Evolutionary conservation across 192 early-diverging fungal species (phyloP).

Genomic region (Linnemannia elongata): DNA sequence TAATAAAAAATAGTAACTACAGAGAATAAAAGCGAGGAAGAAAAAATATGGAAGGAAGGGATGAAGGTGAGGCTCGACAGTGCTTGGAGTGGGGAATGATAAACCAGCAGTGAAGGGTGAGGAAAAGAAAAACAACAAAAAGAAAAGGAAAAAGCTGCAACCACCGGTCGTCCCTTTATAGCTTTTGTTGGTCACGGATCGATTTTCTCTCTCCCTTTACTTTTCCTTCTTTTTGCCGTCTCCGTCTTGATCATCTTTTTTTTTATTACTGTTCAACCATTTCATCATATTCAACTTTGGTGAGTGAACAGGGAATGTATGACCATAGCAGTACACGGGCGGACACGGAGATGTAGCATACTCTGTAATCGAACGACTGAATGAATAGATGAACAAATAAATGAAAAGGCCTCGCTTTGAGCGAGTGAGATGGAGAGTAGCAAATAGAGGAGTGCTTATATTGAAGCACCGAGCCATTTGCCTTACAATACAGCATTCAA

Average conservation of each 20-base stretch:
- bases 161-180: background rate
- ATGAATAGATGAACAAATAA: background rate
- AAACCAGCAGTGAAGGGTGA: conserved; percentile 1
- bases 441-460: background rate
- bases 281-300: background rate
- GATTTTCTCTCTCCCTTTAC: background rate
- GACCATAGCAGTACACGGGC: background rate
- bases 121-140: background rate
- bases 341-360: background rate
- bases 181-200: background rate
- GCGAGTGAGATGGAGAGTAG: background rate
- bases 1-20: background rate
- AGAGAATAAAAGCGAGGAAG: background rate
- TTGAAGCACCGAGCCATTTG: background rate
- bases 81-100: background rate
- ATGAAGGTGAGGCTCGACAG: background rate
- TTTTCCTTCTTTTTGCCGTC: background rate
- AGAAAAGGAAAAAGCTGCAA: background rate
- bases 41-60: background rate
- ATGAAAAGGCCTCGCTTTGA: background rate
- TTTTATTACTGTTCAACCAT: background rate
- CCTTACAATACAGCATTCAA: background rate
- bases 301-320: background rate
- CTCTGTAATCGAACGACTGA: background rate
- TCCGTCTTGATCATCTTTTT: background rate